These are phyloP conservation scores for Lasiosphaeria ovina DNA, from an alignment of 495 filamentous ascomycete genomes.

Conservation along the genomic window DNA sequence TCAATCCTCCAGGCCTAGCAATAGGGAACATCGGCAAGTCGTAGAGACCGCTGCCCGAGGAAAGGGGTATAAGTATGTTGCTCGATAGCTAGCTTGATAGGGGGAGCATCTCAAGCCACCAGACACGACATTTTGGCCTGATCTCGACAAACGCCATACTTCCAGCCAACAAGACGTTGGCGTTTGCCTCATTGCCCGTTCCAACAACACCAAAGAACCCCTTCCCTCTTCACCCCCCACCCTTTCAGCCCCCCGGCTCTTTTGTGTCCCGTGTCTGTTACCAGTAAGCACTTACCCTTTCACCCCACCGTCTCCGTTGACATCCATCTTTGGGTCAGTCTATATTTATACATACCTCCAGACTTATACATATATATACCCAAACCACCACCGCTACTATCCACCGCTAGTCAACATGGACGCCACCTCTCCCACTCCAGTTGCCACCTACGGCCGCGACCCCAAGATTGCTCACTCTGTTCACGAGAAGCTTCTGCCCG, in stretches of 20 bases:
- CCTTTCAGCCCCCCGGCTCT: neutral
- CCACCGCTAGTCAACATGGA: slow-evolving; percentile 1
- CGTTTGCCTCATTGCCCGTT: neutral
- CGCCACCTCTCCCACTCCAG: slow-evolving; percentile 9
- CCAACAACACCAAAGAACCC: slow-evolving; percentile 12
- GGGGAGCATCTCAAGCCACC: too few species aligned
- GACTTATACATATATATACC: neutral
- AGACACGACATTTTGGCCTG: too few species aligned
- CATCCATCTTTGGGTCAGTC: neutral
- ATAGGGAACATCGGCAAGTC: too few species aligned
- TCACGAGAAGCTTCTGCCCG: slow-evolving; percentile 29
- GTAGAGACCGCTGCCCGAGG: too few species aligned
- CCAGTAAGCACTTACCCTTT: neutral
- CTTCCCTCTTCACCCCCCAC: neutral
- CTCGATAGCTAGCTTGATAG: too few species aligned
- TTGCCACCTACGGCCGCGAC: slow-evolving; percentile 32
- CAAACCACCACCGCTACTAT: neutral
- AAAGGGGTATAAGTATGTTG: too few species aligned
- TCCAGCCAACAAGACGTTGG: neutral
- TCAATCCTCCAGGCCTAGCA: too few species aligned
- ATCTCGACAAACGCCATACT: neutral
- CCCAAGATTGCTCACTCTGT: slow-evolving; percentile 29
- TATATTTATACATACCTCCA: slow-evolving; percentile 1
- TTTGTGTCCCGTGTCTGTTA: neutral
- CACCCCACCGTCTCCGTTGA: neutral